Evolutionary conservation across 2,329 filamentous ascomycete species (phyloP).

Genomic region (Penicillium sp.): DNA sequence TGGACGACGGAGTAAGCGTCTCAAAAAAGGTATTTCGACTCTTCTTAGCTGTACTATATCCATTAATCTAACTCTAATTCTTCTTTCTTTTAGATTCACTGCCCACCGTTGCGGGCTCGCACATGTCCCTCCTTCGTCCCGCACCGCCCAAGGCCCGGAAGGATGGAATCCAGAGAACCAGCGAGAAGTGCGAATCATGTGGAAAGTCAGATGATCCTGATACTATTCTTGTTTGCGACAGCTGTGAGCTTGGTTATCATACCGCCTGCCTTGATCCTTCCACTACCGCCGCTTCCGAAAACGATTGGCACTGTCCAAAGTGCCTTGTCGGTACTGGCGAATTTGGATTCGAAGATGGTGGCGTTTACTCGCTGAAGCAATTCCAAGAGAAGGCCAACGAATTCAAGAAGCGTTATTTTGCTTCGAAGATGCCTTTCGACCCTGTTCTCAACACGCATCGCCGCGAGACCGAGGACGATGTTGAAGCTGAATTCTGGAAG

Average conservation of each 20-base stretch:
- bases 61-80: not conserved
- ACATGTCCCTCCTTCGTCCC: conserved; percentile 92
- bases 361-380: conserved; percentile 88
- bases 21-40: conserved; percentile 70
- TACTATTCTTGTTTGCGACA: conserved; percentile 78
- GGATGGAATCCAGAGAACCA: conserved; percentile 55
- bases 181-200: conserved; percentile 82
- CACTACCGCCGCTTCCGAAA: conserved; percentile 70
- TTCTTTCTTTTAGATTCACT: conserved; percentile 43
- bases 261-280: conserved; percentile 85
- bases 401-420: conserved; percentile 94
- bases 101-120: conserved; percentile 85
- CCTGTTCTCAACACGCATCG: conserved; percentile 75
- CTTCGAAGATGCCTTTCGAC: conserved; percentile 84
- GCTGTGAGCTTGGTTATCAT: conserved; percentile 87
- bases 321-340: conserved; percentile 95
- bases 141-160: conserved; percentile 60
- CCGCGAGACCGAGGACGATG: conserved; percentile 87
- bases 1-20: conserved; percentile 83
- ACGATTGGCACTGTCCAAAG: conserved; percentile 93
- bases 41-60: not conserved
- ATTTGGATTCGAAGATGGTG: conserved; percentile 96
- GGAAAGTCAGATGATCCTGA: conserved; percentile 71
- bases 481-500: conserved; percentile 95
- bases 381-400: conserved; percentile 95